Evolutionary conservation across 2,329 filamentous ascomycete genomes (phyloP).

Genomic region (Chaetomiaceae sp.): DNA sequence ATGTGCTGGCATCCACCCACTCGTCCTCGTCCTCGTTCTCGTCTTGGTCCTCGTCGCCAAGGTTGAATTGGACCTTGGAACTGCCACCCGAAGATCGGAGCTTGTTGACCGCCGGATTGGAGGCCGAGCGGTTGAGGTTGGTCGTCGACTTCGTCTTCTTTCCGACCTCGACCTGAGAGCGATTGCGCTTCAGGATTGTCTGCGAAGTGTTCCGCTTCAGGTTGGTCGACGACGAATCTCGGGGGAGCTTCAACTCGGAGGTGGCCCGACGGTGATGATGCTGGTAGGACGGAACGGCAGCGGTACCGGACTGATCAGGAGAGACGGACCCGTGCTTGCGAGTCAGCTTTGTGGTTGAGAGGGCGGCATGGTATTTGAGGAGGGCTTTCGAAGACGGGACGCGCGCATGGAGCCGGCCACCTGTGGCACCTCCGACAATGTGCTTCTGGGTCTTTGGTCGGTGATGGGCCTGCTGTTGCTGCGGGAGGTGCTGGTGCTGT

Average conservation of each 20-base stretch:
- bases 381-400: constrained; percentile 49
- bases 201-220: constrained; percentile 51
- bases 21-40: constrained; percentile 45
- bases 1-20: constrained; percentile 63
- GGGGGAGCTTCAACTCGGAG: constrained; percentile 48
- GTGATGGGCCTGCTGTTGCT: constrained; percentile 31
- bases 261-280: constrained; percentile 42
- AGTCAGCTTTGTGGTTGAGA: constrained; percentile 29
- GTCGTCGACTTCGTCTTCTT: constrained; percentile 48
- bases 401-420: constrained; percentile 44
- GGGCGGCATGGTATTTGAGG: constrained; percentile 39
- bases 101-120: constrained; percentile 45
- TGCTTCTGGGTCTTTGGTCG: constrained; percentile 39
- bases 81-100: constrained; percentile 31
- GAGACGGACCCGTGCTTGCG: constrained; percentile 43
- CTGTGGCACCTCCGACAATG: constrained; percentile 37
- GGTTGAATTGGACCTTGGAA: constrained; percentile 57
- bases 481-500: constrained; percentile 30
- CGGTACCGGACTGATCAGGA: constrained; percentile 32
- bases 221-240: constrained; percentile 40
- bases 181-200: constrained; percentile 54
- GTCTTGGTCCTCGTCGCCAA: constrained; percentile 44
- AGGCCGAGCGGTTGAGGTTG: constrained; percentile 49
- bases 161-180: constrained; percentile 52
- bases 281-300: constrained; percentile 29